phyloP scores from a whole-genome alignment of 257 asterid genomes.

The Primulina tabacum region DNA sequence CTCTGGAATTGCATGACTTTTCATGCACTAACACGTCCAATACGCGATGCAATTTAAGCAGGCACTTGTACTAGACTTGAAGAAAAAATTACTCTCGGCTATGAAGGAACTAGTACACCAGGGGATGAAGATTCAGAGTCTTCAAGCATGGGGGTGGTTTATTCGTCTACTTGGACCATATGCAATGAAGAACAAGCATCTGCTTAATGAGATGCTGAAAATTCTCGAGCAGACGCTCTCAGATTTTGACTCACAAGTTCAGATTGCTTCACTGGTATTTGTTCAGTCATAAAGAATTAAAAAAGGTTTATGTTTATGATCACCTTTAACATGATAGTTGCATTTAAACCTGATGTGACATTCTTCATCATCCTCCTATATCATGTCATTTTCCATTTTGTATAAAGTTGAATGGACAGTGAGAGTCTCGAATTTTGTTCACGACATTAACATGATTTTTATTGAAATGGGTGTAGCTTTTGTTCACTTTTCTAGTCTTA shows the following conservation, averaged over 20 bases:
- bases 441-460: neutral
- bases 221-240: conserved; percentile 65
- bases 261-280: conserved; percentile 75
- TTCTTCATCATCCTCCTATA: conserved; percentile 11
- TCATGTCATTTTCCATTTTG: conserved; percentile 12
- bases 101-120: conserved; percentile 52
- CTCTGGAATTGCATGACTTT: conserved; percentile 13
- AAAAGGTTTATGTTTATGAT: conserved; percentile 6
- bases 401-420: conserved; percentile 1
- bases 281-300: conserved; percentile 13
- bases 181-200: conserved; percentile 48
- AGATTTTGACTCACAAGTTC: conserved; percentile 69
- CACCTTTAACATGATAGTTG: conserved; percentile 8
- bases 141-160: conserved; percentile 87
- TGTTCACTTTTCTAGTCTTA: neutral
- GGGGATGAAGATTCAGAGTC: conserved; percentile 68
- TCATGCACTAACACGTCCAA: conserved; percentile 18
- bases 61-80: conserved; percentile 63
- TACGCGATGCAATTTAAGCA: conserved; percentile 30
- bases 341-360: conserved; percentile 9
- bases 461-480: neutral
- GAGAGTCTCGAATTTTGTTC: neutral
- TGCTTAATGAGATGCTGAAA: conserved; percentile 77
- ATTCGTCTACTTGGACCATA: conserved; percentile 65
- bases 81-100: conserved; percentile 51